These are phyloP conservation scores for Colletotrichum euphorbiae DNA, from an alignment of 2,329 filamentous ascomycete species.

Conservation along the genomic window DNA sequence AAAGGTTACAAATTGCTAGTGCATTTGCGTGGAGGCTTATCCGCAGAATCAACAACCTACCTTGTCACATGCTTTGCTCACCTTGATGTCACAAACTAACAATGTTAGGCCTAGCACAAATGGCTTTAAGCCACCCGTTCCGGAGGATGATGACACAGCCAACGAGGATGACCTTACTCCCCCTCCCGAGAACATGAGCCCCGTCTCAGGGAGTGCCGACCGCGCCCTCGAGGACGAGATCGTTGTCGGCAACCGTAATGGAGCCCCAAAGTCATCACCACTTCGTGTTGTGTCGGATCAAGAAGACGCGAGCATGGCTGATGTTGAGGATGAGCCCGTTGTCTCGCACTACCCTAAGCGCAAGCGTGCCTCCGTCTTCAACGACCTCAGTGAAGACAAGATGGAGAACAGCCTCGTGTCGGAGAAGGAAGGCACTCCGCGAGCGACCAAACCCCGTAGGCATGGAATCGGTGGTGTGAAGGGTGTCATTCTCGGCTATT, in stretches of 20 bases:
- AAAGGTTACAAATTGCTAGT: no score
- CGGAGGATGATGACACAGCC: conserved; percentile 50
- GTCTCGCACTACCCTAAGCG: conserved; percentile 64
- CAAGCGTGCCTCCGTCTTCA: conserved; percentile 61
- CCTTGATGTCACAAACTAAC: not conserved
- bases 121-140: conserved; percentile 41
- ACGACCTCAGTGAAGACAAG: conserved; percentile 61
- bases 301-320: conserved; percentile 59
- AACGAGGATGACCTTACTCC: conserved; percentile 59
- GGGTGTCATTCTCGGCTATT: conserved; percentile 66
- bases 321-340: conserved; percentile 53
- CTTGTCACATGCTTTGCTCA: not conserved
- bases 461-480: conserved; percentile 51
- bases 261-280: conserved; percentile 51
- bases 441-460: conserved; percentile 34
- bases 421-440: conserved; percentile 44
- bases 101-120: conserved; percentile 40
- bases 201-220: conserved; percentile 54
- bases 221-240: conserved; percentile 64
- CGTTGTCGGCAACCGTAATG: conserved; percentile 60
- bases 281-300: conserved; percentile 49
- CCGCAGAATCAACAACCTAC: not conserved
- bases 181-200: conserved; percentile 54
- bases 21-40: no score
- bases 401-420: conserved; percentile 52